Conservation (phyloP, 495 filamentous ascomycete genomes). For the Penicillium psychrofluorescens region DNA sequence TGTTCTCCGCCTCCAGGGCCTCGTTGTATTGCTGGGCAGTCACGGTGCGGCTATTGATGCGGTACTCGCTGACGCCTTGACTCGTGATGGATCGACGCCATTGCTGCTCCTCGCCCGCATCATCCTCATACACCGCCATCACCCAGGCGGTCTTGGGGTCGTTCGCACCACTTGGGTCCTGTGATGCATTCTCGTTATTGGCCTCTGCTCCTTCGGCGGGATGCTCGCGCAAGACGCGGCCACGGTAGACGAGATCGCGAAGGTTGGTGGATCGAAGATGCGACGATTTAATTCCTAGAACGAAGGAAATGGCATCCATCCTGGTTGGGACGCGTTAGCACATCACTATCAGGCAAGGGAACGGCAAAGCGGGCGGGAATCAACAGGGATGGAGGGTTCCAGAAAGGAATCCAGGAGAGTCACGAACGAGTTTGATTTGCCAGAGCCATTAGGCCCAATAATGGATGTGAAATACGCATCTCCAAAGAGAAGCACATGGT, state of each 20-base stretch:
- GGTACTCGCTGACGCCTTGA: slow-evolving; percentile 84
- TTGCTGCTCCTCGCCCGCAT: slow-evolving; percentile 87
- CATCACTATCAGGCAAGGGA: background rate
- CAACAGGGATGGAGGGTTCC: background rate
- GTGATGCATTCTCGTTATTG: slow-evolving; percentile 31
- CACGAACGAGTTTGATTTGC: slow-evolving; percentile 98
- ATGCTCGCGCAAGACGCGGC: slow-evolving; percentile 71
- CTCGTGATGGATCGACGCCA: slow-evolving; percentile 95
- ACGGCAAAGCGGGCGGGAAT: too few species aligned
- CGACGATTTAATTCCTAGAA: slow-evolving; percentile 95
- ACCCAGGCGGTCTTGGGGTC: slow-evolving; percentile 96
- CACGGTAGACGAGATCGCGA: slow-evolving; percentile 91
- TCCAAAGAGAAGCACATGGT: slow-evolving; percentile 89
- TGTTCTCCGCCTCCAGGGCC: slow-evolving; percentile 86
- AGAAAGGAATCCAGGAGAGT: background rate
- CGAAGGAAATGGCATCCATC: slow-evolving; percentile 99
- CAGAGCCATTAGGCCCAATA: slow-evolving; percentile 98
- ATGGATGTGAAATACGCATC: slow-evolving; percentile 99
- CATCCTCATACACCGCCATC: slow-evolving; percentile 98
- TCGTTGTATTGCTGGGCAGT: slow-evolving; percentile 91
- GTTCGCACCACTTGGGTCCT: slow-evolving; percentile 47
- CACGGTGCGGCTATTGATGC: slow-evolving; percentile 88
- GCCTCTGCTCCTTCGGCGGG: slow-evolving; percentile 29
- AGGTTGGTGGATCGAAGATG: slow-evolving; percentile 94
- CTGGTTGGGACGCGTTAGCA: slow-evolving; percentile 38